These are phyloP conservation scores for Hypoxylon intermedium DNA, from an alignment of 495 filamentous ascomycete genomes.

Conservation along the genomic window DNA sequence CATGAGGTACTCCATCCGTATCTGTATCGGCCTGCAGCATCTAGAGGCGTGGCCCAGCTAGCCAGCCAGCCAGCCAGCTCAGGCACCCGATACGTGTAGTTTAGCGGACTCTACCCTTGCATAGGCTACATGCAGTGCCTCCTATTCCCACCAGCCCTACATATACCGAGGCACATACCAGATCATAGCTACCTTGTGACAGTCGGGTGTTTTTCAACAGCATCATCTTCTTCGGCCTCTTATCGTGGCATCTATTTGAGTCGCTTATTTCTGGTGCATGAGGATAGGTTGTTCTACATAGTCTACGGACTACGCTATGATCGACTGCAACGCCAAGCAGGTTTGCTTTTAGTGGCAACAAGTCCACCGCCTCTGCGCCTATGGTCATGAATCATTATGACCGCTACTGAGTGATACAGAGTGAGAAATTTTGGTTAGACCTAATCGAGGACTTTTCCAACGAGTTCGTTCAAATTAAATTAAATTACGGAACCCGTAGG, in stretches of 20 bases:
- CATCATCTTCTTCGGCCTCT: no score
- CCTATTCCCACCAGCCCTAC: not conserved
- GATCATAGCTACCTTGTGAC: not conserved
- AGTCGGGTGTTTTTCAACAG: not conserved
- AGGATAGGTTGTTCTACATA: not conserved
- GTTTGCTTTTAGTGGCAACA: constrained; percentile 8
- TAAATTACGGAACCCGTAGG: no score
- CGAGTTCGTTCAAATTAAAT: no score
- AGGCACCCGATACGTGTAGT: not conserved
- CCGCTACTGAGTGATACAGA: no score
- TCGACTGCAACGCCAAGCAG: not conserved
- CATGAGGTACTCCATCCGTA: not conserved
- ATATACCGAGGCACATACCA: not conserved
- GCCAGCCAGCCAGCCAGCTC: no score
- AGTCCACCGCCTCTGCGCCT: not conserved
- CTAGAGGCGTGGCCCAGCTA: no score
- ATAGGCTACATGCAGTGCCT: not conserved
- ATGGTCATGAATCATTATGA: constrained; percentile 27
- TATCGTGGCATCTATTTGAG: no score
- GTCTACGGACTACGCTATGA: no score
- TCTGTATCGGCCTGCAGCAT: no score
- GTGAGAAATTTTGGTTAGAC: no score
- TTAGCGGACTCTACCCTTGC: not conserved
- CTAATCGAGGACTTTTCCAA: no score
- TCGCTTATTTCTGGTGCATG: no score